Conservation (phyloP, 1,284 basidiomycete species). For the Sporisorium reilianum region DNA sequence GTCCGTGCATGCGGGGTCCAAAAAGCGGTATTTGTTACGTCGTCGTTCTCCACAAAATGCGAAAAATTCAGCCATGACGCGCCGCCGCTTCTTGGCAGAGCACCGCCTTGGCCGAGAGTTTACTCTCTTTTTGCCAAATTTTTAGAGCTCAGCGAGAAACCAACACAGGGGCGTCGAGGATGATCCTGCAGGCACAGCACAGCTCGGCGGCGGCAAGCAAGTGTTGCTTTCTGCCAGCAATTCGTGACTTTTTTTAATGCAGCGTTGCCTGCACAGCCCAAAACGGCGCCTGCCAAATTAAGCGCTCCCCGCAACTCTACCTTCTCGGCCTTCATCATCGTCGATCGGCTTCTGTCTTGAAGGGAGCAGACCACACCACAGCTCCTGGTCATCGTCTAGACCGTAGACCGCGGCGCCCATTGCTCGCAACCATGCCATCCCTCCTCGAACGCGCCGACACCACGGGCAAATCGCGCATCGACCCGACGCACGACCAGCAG, state of each 20-base stretch:
- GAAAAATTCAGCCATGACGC: background rate
- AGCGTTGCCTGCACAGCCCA: too few species aligned
- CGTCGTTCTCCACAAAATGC: background rate
- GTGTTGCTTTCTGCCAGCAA: background rate
- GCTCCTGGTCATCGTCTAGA: background rate
- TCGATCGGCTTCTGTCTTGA: constrained; percentile 11
- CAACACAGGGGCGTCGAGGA: constrained; percentile 15
- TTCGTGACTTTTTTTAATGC: too few species aligned
- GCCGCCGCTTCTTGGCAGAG: constrained; percentile 7
- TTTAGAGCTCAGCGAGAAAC: constrained; percentile 5
- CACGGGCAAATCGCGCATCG: constrained; percentile 34
- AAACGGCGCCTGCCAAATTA: too few species aligned
- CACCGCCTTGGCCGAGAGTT: constrained; percentile 8
- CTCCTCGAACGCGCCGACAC: constrained; percentile 20
- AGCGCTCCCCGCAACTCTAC: too few species aligned
- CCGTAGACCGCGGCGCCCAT: background rate
- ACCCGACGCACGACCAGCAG: constrained; percentile 60
- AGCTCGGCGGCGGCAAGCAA: background rate
- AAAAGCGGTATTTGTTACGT: background rate
- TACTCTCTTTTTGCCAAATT: background rate
- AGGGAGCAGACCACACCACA: background rate
- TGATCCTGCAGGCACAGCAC: background rate
- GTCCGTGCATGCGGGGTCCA: background rate
- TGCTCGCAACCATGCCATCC: constrained; percentile 12
- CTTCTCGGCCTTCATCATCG: background rate